Conservation (phyloP, 768 basidiomycete species). For the Kwoniella heveanensis region DNA sequence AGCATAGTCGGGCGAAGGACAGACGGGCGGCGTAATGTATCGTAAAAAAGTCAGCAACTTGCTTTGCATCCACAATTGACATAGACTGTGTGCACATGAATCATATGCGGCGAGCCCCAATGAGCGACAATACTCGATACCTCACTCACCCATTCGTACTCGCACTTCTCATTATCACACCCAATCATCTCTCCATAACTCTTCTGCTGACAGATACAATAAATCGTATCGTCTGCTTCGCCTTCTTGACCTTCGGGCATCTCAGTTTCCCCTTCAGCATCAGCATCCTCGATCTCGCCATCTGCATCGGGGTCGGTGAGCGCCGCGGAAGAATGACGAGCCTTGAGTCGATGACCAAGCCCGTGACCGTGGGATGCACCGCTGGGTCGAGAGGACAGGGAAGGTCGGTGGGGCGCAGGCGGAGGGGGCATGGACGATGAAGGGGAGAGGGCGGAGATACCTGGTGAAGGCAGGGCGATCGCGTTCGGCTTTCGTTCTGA, state of each 20-base stretch:
- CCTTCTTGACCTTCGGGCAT: slow-evolving; percentile 61
- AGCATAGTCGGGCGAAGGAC: too few species aligned
- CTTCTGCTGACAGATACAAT: slow-evolving; percentile 81
- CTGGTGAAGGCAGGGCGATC: slow-evolving; percentile 31
- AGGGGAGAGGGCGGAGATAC: slow-evolving; percentile 23
- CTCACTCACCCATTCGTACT: slow-evolving; percentile 82
- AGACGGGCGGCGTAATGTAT: too few species aligned
- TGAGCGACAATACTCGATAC: background rate
- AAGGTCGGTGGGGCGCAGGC: slow-evolving; percentile 22
- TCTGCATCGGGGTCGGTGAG: slow-evolving; percentile 14
- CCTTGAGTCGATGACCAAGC: background rate
- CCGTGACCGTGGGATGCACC: background rate
- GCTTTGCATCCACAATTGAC: too few species aligned
- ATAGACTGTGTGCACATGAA: too few species aligned
- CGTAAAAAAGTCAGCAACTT: too few species aligned
- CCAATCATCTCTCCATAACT: slow-evolving; percentile 95
- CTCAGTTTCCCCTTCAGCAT: slow-evolving; percentile 60
- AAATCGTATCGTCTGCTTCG: slow-evolving; percentile 67
- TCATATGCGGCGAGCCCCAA: too few species aligned
- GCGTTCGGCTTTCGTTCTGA: slow-evolving; percentile 46
- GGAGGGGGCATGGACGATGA: slow-evolving; percentile 34
- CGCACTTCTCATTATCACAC: slow-evolving; percentile 79
- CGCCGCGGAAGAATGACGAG: background rate
- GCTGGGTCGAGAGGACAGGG: slow-evolving; percentile 17
- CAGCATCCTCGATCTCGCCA: slow-evolving; percentile 47